Evolutionary conservation across 2,329 filamentous ascomycete species (phyloP), one percentile per base, ranked within the genome.

Genomic region (Calonectria henricotiae): DNA sequence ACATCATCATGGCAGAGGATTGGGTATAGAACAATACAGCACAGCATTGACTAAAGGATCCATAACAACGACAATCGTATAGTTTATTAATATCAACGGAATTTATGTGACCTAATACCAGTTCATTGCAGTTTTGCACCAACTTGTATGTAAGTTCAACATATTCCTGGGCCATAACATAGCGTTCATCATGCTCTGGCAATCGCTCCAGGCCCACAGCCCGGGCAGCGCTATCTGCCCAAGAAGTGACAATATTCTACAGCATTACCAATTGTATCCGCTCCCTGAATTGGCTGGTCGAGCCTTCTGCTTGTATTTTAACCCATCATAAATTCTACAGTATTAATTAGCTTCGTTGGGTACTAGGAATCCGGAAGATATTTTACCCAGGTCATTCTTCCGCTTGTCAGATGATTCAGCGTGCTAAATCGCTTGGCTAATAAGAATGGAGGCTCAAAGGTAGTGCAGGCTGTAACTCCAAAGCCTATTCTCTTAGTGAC

Each of bases 211-310:
- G 0, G 9, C 85, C 86, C 70, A 85, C 83, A 79, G 2, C 86
- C 85, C 4, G 86, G 84, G 12, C 82, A 4, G 55, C 55, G 15
- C 55, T 44, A 15, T 61, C 55, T 41, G 84, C 43, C 86, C 84
- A 1, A 86, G 77, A 68, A 0, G 86, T 88, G 0, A 88, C 86
- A 41, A 87, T 85, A 62, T 88, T 88, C 86, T 86, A 87, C 20
- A 20, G 20, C 1, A 20, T 20, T 20, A 20, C 20, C 1, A 20
- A 20, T 20, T 20, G 20, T 20, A 20, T 20, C 20, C 20, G 20
- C 20, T 20, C 20, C 20, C 20, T 20, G 20, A 20, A 20, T 20
- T 20, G 20, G 1, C 20, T 20, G 20, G 20, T 20, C 20, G 20
- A 20, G 20, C 20, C 20, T 20, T 20, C 20, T 20, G 20, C 20